Percentiles rank a stretch among this genome's conserved stretches.
phyloP scores from a whole-genome alignment of 768 basidiomycete species.

The Lentinula detonsa region DNA sequence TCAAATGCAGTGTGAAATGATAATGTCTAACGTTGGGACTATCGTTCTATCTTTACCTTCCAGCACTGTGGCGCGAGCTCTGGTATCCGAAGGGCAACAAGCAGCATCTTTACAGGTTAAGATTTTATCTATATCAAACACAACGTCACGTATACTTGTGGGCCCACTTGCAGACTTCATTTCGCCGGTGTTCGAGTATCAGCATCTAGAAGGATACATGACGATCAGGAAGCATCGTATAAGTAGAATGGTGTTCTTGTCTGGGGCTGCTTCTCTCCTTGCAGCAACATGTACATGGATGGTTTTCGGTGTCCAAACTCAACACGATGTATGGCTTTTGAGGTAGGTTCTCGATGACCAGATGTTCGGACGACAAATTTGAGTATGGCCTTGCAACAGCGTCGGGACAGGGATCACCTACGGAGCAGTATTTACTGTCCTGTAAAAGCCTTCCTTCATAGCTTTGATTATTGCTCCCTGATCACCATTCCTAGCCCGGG shows the following conservation, averaged over 20 bases:
- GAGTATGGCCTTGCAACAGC: conserved; percentile 25
- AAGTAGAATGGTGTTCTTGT: conserved; percentile 59
- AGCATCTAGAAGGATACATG: conserved; percentile 26
- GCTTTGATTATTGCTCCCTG: background rate
- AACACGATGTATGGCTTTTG: conserved; percentile 58
- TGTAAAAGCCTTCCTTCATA: conserved; percentile 38
- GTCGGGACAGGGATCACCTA: conserved; percentile 65
- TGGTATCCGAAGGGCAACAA: conserved; percentile 30
- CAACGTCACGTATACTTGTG: conserved; percentile 56
- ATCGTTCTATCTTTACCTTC: conserved; percentile 62
- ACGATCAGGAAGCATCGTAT: conserved; percentile 45
- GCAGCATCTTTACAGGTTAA: conserved; percentile 53
- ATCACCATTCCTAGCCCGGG: conserved; percentile 46
- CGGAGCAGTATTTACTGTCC: conserved; percentile 62
- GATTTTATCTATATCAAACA: conserved; percentile 66
- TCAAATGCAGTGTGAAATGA: conserved; percentile 60
- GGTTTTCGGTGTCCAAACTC: conserved; percentile 38
- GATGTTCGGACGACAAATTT: background rate
- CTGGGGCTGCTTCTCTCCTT: conserved; percentile 42
- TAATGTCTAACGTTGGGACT: conserved; percentile 77
- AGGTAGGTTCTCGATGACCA: conserved; percentile 38
- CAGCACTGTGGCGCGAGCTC: conserved; percentile 8
- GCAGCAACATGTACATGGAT: conserved; percentile 51
- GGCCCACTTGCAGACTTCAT: conserved; percentile 71
- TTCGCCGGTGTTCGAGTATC: conserved; percentile 51